Base-by-base conservation (phyloP, 805 yeast species). In the Middelhovenomyces tepae region DNA sequence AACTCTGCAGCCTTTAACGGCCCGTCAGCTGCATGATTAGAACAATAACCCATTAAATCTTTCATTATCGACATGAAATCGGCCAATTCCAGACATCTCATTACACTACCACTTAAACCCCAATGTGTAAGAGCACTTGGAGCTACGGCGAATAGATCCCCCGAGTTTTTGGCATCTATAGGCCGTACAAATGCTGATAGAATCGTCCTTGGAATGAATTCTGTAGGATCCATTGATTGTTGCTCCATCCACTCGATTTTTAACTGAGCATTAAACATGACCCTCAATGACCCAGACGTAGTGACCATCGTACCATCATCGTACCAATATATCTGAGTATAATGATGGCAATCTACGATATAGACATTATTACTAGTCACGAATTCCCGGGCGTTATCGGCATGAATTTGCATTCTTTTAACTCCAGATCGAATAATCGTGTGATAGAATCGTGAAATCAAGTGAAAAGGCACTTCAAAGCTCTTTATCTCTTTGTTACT, bases 21-120 rank as follows among this genome's bases (percentile, higher is more conserved):
- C 1, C 51, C 43, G 5, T 45, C 35, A 22, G 39, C 22, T 41
- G 44, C 43, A 16, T 49, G 34, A 28, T 54, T 49, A 3, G 47
- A 59, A 7, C 81, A 68, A 44, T 65, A 73, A 7, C 65, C 60
- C 74, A 82, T 75, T 35, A 85, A 57, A 4, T 80, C 75, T 35
- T 71, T 68, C 42, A 84, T 63, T 40, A 73, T 72, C 0, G 85
- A 66, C 84, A 85, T 79, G 7, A 78, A 78, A 53, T 83, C 91
- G 26, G 85, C 70, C 4, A 81, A 72, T 53, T 82, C 89, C 58
- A 84, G 56, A 15, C 77, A 65, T 38, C 89, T 60, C 73, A 82
- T 69, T n/a, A n/a, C 5, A 82, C 75, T 24, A 68, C 67, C 32
- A 71, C 75, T 35, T 73, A 75, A 4, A 80, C 54, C 0, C 94